Conservation (phyloP, 441 rosid genomes). For the Corymbia citriodora region DNA sequence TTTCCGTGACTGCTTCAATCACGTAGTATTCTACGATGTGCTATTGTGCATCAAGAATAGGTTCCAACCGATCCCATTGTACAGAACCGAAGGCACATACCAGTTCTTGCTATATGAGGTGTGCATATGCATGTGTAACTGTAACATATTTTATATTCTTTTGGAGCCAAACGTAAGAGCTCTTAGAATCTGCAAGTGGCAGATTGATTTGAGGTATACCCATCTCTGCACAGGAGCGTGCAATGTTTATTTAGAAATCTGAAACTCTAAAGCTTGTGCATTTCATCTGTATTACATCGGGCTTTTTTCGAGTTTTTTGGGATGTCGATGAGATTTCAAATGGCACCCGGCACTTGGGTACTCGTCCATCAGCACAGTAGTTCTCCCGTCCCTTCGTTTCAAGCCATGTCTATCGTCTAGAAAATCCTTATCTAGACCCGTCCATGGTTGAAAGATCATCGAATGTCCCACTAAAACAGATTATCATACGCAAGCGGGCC, state of each 20-base stretch:
- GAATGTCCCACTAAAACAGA: not conserved
- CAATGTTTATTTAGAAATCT: not conserved
- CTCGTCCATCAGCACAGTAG: not conserved
- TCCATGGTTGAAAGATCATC: too few relatives aligned
- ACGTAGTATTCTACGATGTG: conserved; percentile 53
- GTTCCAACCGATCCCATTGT: conserved; percentile 66
- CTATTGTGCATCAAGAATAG: conserved; percentile 66
- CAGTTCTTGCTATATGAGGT: not conserved
- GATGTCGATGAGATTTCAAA: not conserved
- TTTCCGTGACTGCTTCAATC: conserved; percentile 67
- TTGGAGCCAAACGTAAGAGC: not conserved
- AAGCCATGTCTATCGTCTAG: not conserved
- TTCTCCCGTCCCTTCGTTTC: not conserved
- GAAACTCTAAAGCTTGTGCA: not conserved
- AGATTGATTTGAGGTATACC: not conserved
- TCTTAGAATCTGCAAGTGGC: not conserved
- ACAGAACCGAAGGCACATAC: not conserved
- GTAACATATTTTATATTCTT: not conserved
- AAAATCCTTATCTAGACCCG: not conserved
- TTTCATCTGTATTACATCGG: not conserved
- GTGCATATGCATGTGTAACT: not conserved
- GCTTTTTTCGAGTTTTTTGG: not conserved
- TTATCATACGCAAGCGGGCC: not conserved
- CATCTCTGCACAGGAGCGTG: not conserved
- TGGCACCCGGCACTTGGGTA: not conserved